phyloP scores from a whole-genome alignment of 1,284 basidiomycete species.

The Chalciporus sp. region DNA sequence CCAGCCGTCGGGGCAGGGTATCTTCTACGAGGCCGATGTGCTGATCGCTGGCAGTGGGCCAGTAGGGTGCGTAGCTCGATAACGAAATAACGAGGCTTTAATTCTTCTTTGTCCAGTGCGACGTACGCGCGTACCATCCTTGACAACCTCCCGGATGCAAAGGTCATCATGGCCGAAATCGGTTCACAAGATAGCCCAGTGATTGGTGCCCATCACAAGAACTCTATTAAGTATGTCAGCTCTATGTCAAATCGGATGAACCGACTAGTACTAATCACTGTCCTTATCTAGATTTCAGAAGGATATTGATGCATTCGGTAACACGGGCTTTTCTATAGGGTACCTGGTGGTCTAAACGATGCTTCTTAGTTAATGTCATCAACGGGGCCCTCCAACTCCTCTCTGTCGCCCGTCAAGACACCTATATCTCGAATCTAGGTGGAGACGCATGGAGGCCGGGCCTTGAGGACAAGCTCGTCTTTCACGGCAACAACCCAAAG shows the following conservation, averaged over 20 bases:
- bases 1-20: too few species aligned
- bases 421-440: not conserved
- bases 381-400: not conserved
- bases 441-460: not conserved
- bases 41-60: not conserved
- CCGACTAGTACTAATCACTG: not conserved
- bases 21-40: not conserved
- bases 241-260: not conserved
- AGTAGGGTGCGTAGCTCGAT: not conserved
- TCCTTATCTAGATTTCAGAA: not conserved
- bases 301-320: not conserved
- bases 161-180: not conserved
- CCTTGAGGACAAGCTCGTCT: not conserved
- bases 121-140: not conserved
- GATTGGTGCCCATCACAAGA: not conserved
- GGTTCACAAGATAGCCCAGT: not conserved
- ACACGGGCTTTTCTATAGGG: not conserved
- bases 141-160: not conserved
- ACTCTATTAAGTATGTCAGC: not conserved
- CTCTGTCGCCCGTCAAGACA: not conserved
- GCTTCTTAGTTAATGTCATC: not conserved
- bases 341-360: not conserved
- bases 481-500: not conserved
- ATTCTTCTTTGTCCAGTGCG: not conserved
- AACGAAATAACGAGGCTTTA: not conserved